These are phyloP conservation scores for Ophiognomonia clavigignenti-juglandacearum DNA, from an alignment of 2,329 filamentous ascomycete genomes.

Conservation along the genomic window DNA sequence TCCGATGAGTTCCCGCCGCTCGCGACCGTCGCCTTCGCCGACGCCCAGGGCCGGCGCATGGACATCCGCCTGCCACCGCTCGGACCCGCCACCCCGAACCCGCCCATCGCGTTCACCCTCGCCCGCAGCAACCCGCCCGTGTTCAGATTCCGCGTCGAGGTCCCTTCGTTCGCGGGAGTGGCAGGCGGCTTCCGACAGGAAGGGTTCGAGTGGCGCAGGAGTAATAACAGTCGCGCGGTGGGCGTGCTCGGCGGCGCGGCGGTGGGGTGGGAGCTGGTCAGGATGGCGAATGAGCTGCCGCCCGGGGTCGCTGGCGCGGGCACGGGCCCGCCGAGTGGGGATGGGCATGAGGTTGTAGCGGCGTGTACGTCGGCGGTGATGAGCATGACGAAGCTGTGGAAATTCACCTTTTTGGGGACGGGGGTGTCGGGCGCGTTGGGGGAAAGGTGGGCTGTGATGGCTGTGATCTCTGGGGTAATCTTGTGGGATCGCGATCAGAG, in stretches of 20 bases:
- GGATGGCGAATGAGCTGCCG: slow-evolving; percentile 23
- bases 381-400: slow-evolving; percentile 29
- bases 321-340: slow-evolving; percentile 23
- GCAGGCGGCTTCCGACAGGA: slow-evolving; percentile 21
- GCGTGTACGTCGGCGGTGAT: slow-evolving; percentile 27
- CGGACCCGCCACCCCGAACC: slow-evolving; percentile 10
- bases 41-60: slow-evolving; percentile 15
- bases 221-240: slow-evolving; percentile 30
- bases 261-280: slow-evolving; percentile 37
- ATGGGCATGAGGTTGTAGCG: slow-evolving; percentile 38
- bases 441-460: slow-evolving; percentile 38
- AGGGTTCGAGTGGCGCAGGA: slow-evolving; percentile 39
- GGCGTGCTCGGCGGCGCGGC: slow-evolving; percentile 25
- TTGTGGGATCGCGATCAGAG: slow-evolving; percentile 29
- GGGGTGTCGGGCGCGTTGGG: slow-evolving; percentile 34
- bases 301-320: slow-evolving; percentile 15
- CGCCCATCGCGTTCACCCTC: slow-evolving; percentile 15
- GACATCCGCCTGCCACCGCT: slow-evolving; percentile 26
- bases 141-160: slow-evolving; percentile 28
- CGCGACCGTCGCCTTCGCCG: slow-evolving; percentile 23
- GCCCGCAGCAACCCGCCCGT: neutral
- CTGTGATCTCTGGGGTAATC: slow-evolving; percentile 32
- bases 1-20: slow-evolving; percentile 23
- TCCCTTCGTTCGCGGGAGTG: slow-evolving; percentile 19
- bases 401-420: slow-evolving; percentile 35